Percentiles rank a stretch among this genome's conserved stretches.
Evolutionary conservation across 2,329 filamentous ascomycete species (phyloP).

Genomic region (Fusarium sp.): DNA sequence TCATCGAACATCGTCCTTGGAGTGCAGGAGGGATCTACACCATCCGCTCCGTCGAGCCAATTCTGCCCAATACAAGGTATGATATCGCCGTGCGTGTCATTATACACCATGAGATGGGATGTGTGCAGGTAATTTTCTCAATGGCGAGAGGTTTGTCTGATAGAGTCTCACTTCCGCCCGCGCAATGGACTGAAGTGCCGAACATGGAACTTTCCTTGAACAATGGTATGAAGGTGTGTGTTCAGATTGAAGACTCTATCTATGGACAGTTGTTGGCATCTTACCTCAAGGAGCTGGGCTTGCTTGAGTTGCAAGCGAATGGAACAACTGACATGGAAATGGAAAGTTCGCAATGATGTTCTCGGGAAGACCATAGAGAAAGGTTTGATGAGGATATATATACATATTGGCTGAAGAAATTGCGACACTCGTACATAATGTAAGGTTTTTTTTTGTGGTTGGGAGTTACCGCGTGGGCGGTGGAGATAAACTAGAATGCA

Average conservation of each 20-base stretch:
- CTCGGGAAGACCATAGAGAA: rapidly evolving
- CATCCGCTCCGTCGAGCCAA: background rate
- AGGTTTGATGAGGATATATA: rapidly evolving
- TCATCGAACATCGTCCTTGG: background rate
- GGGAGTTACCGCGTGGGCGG: background rate
- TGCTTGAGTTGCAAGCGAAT: background rate
- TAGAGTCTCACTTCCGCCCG: background rate
- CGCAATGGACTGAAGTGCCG: background rate
- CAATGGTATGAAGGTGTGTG: background rate
- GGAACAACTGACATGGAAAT: background rate
- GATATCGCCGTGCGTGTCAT: background rate
- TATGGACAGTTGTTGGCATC: slow-evolving; percentile 3
- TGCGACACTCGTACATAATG: background rate
- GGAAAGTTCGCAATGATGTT: background rate
- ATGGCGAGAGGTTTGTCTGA: background rate
- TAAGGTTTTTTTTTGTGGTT: too few species aligned
- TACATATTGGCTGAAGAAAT: background rate
- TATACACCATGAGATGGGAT: background rate
- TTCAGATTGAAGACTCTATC: slow-evolving; percentile 2
- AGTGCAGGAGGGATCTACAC: background rate
- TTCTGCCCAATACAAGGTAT: background rate
- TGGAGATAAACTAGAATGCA: background rate
- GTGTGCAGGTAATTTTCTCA: background rate
- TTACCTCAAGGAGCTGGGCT: background rate
- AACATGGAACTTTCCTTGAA: background rate